phyloP scores from a whole-genome alignment of 129 eudicot genomes.

The Chrysanthemum makinoi region DNA sequence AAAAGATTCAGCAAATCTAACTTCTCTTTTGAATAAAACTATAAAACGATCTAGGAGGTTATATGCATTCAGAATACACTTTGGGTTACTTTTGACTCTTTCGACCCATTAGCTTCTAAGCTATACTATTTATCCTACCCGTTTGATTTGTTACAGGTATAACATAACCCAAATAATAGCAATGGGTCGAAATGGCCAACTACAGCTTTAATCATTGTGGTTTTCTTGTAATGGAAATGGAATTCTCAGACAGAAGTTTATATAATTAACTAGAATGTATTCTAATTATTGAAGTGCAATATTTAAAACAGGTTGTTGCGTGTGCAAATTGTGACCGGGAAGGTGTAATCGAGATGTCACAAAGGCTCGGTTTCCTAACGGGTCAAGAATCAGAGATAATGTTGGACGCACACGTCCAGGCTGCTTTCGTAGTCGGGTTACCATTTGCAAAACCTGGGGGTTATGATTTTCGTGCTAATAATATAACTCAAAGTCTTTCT shows the following conservation, averaged over 20 bases:
- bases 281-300: not conserved
- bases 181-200: not conserved
- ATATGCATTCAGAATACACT: not conserved
- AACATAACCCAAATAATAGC: not conserved
- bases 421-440: slow-evolving; percentile 87
- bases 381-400: slow-evolving; percentile 84
- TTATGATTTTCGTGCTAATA: slow-evolving; percentile 78
- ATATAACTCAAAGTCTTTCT: slow-evolving; percentile 73
- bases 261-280: not conserved
- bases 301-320: slow-evolving; percentile 64
- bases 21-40: not conserved
- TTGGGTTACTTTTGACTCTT: not conserved
- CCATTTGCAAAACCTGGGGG: slow-evolving; percentile 76
- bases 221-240: not conserved
- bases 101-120: too few relatives aligned
- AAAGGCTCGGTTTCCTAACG: slow-evolving; percentile 79
- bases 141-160: not conserved
- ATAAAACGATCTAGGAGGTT: not conserved
- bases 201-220: not conserved
- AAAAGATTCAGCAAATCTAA: not conserved
- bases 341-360: slow-evolving; percentile 73
- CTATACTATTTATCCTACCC: not conserved
- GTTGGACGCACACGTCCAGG: slow-evolving; percentile 94
- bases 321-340: slow-evolving; percentile 76
- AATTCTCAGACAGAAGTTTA: not conserved